These are phyloP conservation scores for Naegleria fowleri DNA, from an alignment of 208 protist species.

Conservation along the genomic window DNA sequence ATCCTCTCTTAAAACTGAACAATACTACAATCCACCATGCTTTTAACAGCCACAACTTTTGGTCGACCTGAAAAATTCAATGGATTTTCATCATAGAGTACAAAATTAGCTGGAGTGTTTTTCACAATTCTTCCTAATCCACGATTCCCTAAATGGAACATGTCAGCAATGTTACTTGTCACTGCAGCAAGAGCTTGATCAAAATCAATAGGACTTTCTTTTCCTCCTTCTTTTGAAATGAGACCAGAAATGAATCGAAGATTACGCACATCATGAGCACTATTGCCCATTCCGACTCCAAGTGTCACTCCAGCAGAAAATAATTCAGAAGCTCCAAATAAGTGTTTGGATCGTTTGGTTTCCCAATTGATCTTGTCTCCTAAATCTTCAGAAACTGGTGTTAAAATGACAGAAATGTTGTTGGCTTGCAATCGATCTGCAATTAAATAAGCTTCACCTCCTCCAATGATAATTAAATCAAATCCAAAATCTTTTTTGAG, in stretches of 20 bases:
- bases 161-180: not conserved
- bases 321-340: not conserved
- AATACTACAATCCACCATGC: not conserved
- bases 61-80: not conserved
- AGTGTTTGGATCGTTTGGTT: not conserved
- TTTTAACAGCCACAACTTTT: not conserved
- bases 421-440: not conserved
- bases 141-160: not conserved
- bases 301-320: not conserved
- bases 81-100: not conserved
- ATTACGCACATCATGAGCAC: not conserved
- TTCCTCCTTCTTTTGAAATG: not conserved
- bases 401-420: not conserved
- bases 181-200: not conserved
- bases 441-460: constrained; percentile 5
- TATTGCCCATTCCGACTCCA: not conserved
- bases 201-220: not conserved
- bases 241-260: not conserved
- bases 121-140: not conserved
- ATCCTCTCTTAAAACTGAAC: not conserved
- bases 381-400: not conserved
- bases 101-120: not conserved
- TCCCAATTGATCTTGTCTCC: not conserved
- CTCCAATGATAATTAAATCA: not conserved
- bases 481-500: not conserved